Evolutionary conservation across 371 early-diverging fungal species (phyloP).

Genomic region (Circinella umbellata): DNA sequence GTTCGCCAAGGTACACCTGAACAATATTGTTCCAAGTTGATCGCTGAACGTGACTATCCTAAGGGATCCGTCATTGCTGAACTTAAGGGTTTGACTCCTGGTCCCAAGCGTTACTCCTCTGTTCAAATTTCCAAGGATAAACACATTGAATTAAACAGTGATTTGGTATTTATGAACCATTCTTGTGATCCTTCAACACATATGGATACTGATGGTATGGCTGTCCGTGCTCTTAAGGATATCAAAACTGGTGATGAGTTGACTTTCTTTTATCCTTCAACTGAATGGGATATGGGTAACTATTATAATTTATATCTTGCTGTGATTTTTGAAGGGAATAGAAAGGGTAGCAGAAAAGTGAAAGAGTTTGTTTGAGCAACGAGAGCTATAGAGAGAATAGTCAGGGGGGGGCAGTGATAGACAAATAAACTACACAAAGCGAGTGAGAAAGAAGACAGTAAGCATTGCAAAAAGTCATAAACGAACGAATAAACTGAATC

Average conservation of each 20-base stretch:
- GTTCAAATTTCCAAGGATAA: constrained; percentile 65
- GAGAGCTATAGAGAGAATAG: too few relatives aligned
- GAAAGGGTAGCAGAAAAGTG: background rate
- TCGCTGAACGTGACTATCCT: constrained; percentile 49
- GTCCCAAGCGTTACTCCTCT: constrained; percentile 64
- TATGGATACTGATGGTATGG: constrained; percentile 59
- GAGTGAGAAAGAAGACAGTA: background rate
- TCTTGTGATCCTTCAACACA: constrained; percentile 64
- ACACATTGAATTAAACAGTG: constrained; percentile 78
- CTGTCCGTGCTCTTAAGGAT: constrained; percentile 62
- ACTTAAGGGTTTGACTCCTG: constrained; percentile 59
- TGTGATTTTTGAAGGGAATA: too few relatives aligned
- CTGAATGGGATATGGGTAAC: constrained; percentile 86
- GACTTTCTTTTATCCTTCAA: constrained; percentile 84
- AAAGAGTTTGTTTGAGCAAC: background rate
- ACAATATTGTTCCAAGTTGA: constrained; percentile 58
- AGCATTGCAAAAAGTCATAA: background rate
- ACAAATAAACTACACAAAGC: background rate
- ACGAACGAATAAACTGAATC: background rate
- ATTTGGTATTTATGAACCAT: constrained; percentile 59
- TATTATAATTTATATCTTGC: background rate
- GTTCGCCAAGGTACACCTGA: constrained; percentile 56
- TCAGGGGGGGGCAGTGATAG: background rate
- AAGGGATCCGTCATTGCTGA: constrained; percentile 61
- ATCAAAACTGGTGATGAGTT: constrained; percentile 69